Conservation (phyloP, 345 rosid species). For the Erucastrum elatum region DNA sequence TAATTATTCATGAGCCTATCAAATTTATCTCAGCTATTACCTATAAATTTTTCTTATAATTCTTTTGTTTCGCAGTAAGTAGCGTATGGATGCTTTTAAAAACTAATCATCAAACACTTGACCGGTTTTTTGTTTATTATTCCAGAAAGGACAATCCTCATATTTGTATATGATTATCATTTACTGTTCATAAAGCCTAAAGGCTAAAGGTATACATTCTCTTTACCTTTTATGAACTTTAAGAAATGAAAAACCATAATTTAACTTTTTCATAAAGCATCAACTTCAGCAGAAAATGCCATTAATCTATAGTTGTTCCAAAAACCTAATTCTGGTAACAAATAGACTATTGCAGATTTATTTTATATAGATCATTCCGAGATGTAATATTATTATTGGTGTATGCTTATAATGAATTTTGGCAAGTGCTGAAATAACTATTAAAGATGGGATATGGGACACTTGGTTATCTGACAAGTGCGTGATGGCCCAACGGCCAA, state of each 20-base stretch:
- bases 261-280: neutral
- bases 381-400: neutral
- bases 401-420: neutral
- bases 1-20: conserved; percentile 3
- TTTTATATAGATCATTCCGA: neutral
- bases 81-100: conserved; percentile 14
- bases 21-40: neutral
- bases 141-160: conserved; percentile 21
- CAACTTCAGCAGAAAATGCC: neutral
- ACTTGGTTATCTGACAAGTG: neutral
- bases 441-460: neutral
- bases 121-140: conserved; percentile 12
- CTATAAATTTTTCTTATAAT: neutral
- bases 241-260: neutral
- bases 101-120: conserved; percentile 34
- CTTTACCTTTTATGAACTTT: conserved; percentile 13
- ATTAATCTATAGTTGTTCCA: neutral
- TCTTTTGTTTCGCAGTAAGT: neutral
- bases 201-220: conserved; percentile 35
- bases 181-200: conserved; percentile 34
- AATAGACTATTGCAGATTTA: neutral
- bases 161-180: conserved; percentile 29
- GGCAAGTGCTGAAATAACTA: neutral
- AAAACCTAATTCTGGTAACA: neutral
- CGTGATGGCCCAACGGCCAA: neutral